Evolutionary conservation across 1,139 yeast species (phyloP), one percentile per base, ranked within the genome.

Genomic region (Debaryomyces coudertii): DNA sequence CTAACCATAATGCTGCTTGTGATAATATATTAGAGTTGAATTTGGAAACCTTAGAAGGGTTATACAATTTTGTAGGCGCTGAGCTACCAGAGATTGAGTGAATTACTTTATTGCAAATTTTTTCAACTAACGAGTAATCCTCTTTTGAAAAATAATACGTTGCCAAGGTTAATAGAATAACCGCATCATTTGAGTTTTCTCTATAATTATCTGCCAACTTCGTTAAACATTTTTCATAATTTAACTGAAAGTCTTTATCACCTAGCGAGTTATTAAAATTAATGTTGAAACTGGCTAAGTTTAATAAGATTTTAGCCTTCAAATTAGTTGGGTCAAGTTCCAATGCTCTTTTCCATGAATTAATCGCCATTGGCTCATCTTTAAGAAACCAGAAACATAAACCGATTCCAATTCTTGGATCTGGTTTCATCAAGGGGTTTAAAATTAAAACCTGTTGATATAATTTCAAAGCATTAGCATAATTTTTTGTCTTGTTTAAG

Each of bases 381-480:
- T 85, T 86, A 49, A 93, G 71, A 51, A 83, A 82, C 97, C 97
- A 93, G 62, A 85, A 92, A 65, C 98, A 92, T 56, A 93, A 73
- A 35, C 99, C 99, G 53, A 93, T 84, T 20, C 99, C 99, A 48
- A 93, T 79, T 66, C 99, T 77, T 16, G 99, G 96, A 65, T 93
- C 99, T 1, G 98, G 98, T 53, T 79, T 78, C 60, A 87, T 72
- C 33, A 83, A 61, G 1, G 98, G 98, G 52, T 90, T 85, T 43
- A 85, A 74, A 40, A 85, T 77, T 54, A 93, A 73, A 7, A 89
- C 85, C 53, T 85, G 88, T 68, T 93, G 99, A 65, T 87, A 93
- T 38, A 87, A 66, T 61, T 85, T 86, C 55, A 93, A 77, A 14
- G 97, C 93, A 7, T 77, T 82, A 27, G 78, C 65, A 65, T 85